Percentiles rank a stretch among this genome's conserved stretches.
phyloP scores from a whole-genome alignment of 2,329 filamentous ascomycete species.

The Epicoccum sorghinum region DNA sequence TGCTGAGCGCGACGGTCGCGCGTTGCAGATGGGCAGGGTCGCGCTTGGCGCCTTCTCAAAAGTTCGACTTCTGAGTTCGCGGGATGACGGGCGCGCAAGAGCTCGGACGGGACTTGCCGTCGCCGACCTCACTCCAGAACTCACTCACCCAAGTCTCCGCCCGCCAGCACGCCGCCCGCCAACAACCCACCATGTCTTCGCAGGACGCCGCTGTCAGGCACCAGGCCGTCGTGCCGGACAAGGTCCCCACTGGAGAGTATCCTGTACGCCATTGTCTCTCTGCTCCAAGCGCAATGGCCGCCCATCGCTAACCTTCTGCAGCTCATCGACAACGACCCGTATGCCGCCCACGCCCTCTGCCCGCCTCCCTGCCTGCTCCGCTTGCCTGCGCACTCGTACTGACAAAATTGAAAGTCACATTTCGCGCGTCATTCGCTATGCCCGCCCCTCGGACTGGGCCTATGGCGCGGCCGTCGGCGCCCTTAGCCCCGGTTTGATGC shows the following conservation, averaged over 20 bases:
- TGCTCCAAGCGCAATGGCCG: slow-evolving; percentile 29
- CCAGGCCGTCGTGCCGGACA: slow-evolving; percentile 69
- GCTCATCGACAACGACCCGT: slow-evolving; percentile 99
- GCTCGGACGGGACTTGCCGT: slow-evolving; percentile 9
- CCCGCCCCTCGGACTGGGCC: slow-evolving; percentile 81
- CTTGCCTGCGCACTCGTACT: slow-evolving; percentile 24
- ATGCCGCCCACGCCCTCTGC: slow-evolving; percentile 52
- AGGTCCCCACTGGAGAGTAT: slow-evolving; percentile 81
- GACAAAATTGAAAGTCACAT: slow-evolving; percentile 70
- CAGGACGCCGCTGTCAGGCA: slow-evolving; percentile 35
- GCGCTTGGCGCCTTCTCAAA: slow-evolving; percentile 9
- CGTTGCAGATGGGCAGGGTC: slow-evolving; percentile 11
- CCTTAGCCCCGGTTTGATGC: slow-evolving; percentile 75
- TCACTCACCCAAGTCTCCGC: slow-evolving; percentile 6
- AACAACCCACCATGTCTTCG: slow-evolving; percentile 39
- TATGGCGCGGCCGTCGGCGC: slow-evolving; percentile 71
- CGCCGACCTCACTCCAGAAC: slow-evolving; percentile 20
- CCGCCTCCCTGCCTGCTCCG: slow-evolving; percentile 3
- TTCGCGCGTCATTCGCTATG: slow-evolving; percentile 86
- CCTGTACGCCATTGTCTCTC: slow-evolving; percentile 68
- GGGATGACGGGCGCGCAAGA: neutral
- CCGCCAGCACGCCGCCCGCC: slow-evolving; percentile 15
- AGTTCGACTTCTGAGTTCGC: neutral
- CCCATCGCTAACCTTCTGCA: slow-evolving; percentile 52
- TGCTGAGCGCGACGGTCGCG: slow-evolving; percentile 19